Base-by-base conservation (phyloP, 2,329 filamentous ascomycete species). In the Aspergillus caelatus region DNA sequence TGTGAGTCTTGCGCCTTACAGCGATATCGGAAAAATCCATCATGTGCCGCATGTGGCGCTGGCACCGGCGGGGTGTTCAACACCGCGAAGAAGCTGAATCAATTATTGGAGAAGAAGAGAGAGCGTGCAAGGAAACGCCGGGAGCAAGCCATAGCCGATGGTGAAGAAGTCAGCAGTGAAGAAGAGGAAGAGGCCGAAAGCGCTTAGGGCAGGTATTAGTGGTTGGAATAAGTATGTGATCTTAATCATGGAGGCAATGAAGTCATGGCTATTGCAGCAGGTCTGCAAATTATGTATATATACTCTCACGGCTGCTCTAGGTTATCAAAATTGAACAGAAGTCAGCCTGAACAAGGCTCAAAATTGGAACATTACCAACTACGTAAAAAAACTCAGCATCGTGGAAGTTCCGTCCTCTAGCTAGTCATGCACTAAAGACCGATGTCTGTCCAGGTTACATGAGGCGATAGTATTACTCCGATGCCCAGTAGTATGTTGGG, bases 31-130 rank as follows among this genome's bases (percentile, higher is more conserved):
- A 95, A 92, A 74, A 92, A 94, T 71, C 94, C 94, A 4, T 88
- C 87, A 3, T 98, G 95, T 77, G 92, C 92, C 2, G 91, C 91
- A 4, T 98, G 95, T 76, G 91, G 92, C 1, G 84, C 89, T 0
- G 91, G 93, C 6, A 98, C 94, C 0, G 89, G 90, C 34, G 95
- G 95, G 0, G 92, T 96, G 0, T 98, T 98, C 73, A 97, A 96
- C 75, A 86, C 87, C 4, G 93, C 94, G 1, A 96, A 93, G 82
- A 91, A 90, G 69, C 74, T 98, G 71, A 91, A 90, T 75, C 92
- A 91, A 75, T 76, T 98, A 68, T 77, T 98, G 63, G 91, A 94
- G 26, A 87, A 82, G 80, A 91, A 91, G 76, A 81, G 84, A 63
- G 85, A 87, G 67, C 82, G 84, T 64, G 85, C 83, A 58, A 80